Evolutionary conservation across 495 filamentous ascomycete species (phyloP), one percentile per base, ranked within the genome.

Genomic region (Daldinia caldariorum): DNA sequence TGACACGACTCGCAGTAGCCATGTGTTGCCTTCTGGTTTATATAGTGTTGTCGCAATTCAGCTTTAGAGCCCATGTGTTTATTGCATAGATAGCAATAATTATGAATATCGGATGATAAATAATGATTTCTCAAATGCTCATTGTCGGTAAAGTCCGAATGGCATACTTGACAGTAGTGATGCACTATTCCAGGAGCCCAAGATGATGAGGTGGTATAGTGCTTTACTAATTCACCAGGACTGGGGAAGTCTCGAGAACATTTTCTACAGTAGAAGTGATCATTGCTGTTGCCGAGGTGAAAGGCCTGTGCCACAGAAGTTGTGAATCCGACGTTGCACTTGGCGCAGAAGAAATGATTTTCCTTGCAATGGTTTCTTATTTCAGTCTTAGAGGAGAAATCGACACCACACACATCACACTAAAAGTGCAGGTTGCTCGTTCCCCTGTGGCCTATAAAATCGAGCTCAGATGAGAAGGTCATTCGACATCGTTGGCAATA

Each of bases 391-490:
- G 16, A 39, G 7, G 41, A n/a, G 43, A 66, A 70, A 0, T 70
- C 69, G 3, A 66, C 53, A 18, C 53, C 51, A 43, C 67, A 70
- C 58, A 53, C 61, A 29, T 70, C 29, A 22, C 62, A 70, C 67
- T 61, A 64, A 4, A 56, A 57, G 56, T 65, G 61, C 26, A 29
- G 6, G 32, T 18, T 43, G 13, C 18, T 53, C 5, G 20, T 45
- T 38, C 20, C 22, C 32, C 39, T 47, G 20, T 61, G 61, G 0
- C 8, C 34, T 2, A 3, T 9, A 0, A 61, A 14, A 7, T 56
- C 57, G 1, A 43, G 56, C 4, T 3, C 1, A 1, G 60, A 35
- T 16, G 47, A 6, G 12, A 61, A 64, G 0, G 14, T 22, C n/a
- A 8, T 41, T 6, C 45, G 41, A 29, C 68, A 71, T n/a, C 13